Conservation (phyloP, 1,284 basidiomycete genomes). For the Sphagnurus paluster region DNA sequence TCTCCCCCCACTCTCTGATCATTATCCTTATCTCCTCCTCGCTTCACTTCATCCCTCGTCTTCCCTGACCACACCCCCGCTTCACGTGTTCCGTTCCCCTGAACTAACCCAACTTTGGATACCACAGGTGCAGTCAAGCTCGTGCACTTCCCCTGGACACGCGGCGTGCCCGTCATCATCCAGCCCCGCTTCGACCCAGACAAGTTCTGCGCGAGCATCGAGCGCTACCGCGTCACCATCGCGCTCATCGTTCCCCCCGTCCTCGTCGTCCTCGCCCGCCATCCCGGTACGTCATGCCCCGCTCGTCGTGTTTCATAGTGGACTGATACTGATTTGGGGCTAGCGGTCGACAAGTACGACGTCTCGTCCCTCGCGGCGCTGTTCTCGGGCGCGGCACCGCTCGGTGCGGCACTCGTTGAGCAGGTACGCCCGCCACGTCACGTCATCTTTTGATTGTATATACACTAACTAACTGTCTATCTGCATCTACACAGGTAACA, state of each 20-base stretch:
- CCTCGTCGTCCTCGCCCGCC: constrained; percentile 68
- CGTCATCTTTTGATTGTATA: no score
- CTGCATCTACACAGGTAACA: constrained; percentile 28
- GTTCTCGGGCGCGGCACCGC: constrained; percentile 82
- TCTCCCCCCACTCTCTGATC: background rate
- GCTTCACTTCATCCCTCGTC: no score
- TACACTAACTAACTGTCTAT: no score
- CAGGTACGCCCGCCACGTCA: constrained; percentile 39
- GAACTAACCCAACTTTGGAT: background rate
- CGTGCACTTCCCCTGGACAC: constrained; percentile 59
- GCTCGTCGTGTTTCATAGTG: background rate
- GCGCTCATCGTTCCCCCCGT: constrained; percentile 84
- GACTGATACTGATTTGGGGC: background rate
- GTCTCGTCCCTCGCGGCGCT: constrained; percentile 61
- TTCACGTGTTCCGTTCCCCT: background rate
- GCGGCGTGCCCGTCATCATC: constrained; percentile 64
- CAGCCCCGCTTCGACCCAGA: constrained; percentile 75
- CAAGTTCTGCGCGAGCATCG: constrained; percentile 65
- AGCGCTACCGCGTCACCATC: constrained; percentile 63
- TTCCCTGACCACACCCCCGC: no score
- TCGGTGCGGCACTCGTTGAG: constrained; percentile 62
- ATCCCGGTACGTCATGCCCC: constrained; percentile 49
- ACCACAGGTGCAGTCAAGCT: constrained; percentile 51
- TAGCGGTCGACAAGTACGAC: constrained; percentile 71
- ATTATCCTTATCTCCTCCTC: background rate